Base-by-base conservation (phyloP, 805 yeast species). In the Grigorovia yakushimaensis region DNA sequence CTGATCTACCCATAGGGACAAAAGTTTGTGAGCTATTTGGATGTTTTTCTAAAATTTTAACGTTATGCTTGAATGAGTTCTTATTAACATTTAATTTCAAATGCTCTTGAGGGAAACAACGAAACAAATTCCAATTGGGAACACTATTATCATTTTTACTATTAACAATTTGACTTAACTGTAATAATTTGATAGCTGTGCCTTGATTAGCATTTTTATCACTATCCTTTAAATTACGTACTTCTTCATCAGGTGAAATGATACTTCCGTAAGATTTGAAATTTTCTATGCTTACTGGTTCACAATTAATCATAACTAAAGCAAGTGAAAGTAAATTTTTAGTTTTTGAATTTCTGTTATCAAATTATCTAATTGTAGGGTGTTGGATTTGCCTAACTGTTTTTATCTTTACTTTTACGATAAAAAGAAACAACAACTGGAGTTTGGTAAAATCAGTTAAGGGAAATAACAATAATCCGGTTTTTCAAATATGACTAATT, bases 1-100 rank as follows among this genome's bases (percentile, higher is more conserved):
- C 65, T 55, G 53, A 79, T 68, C 41, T 88, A 4, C 97, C 96
- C 85, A 91, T 76, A 5, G 98, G 97, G n/a, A 86, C 56, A 61
- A 89, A 89, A 0, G 96, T 84, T 65, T 89, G 98, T 0, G 96
- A 82, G 13, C 89, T 76, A 59, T 66, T 84, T 9, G 96, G 96
- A 63, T 89, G 98, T 64, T 95, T 75, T 61, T 89, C 98, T 22
- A 89, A 72, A 1, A 89, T 95, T 53, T 75, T 82, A 8, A 84
- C 67, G 1, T 63, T 57, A 57, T 83, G 84, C 1, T 37, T 47
- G 50, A 47, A 46, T 17, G 21, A 10, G 3, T 13, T 6, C 22
- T 49, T 5, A 7, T 10, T 33, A 24, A 50, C 41, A 9, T 39
- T 15, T 5, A 44, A 13, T 33, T 81, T 71, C 47, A 84, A 68